Percentiles rank a stretch among this genome's conserved stretches.
Evolutionary conservation across 495 filamentous ascomycete genomes (phyloP).

Genomic region (Penicillium cosmopolitanum): DNA sequence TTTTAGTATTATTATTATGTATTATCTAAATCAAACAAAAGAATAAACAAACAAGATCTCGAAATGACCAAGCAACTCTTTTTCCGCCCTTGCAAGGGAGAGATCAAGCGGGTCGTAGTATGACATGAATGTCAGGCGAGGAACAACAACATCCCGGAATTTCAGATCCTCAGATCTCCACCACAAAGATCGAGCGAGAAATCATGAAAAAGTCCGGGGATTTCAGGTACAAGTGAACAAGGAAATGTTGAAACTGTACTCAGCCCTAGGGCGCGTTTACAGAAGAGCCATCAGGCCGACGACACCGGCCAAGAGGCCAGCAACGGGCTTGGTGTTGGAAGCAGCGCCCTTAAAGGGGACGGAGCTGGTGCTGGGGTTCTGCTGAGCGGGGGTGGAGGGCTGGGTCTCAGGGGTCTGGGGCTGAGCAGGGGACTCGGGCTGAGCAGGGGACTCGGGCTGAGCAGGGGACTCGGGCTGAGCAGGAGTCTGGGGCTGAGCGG

Average conservation of each 20-base stretch:
- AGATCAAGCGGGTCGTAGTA: slow-evolving; percentile 21
- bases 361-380: slow-evolving; percentile 13
- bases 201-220: slow-evolving; percentile 6
- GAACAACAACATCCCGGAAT: slow-evolving; percentile 12
- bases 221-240: slow-evolving; percentile 6
- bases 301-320: slow-evolving; percentile 42
- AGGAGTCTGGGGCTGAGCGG: slow-evolving; percentile 15
- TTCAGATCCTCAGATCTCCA: slow-evolving; percentile 17
- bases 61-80: slow-evolving; percentile 35
- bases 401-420: slow-evolving; percentile 12
- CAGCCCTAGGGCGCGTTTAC: slow-evolving; percentile 28
- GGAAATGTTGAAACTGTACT: slow-evolving; percentile 1
- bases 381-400: slow-evolving; percentile 8
- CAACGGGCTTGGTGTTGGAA: slow-evolving; percentile 38
- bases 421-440: slow-evolving; percentile 6
- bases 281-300: slow-evolving; percentile 46
- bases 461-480: slow-evolving; percentile 17
- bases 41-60: slow-evolving; percentile 27
- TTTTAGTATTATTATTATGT: slow-evolving; percentile 34
- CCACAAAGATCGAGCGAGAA: slow-evolving; percentile 22
- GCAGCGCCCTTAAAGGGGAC: slow-evolving; percentile 40
- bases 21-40: slow-evolving; percentile 14
- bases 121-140: slow-evolving; percentile 16
- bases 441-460: slow-evolving; percentile 9
- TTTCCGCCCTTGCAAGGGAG: slow-evolving; percentile 3